Conservation (phyloP, 768 basidiomycete genomes). For the Tremella mesenterica region DNA sequence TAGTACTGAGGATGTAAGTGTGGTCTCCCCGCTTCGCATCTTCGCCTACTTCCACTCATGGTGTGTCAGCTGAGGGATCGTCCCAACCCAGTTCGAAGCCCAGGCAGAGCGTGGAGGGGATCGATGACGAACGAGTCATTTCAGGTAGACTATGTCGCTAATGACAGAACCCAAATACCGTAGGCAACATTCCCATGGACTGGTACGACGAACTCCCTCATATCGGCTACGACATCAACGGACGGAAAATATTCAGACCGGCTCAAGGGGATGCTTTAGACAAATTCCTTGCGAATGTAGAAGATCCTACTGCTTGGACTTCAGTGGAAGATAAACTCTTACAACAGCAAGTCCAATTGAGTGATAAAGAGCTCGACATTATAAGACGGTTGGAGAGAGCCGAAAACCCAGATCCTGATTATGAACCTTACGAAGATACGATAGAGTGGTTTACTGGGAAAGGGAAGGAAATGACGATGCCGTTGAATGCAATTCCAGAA, state of each 20-base stretch:
- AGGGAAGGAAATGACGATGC: conserved; percentile 91
- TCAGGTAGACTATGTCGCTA: neutral
- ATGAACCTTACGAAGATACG: conserved; percentile 87
- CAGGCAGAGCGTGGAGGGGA: too few relatives aligned
- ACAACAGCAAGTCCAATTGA: conserved; percentile 76
- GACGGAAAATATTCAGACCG: conserved; percentile 85
- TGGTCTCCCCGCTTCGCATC: too few relatives aligned
- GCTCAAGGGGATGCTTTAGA: conserved; percentile 94
- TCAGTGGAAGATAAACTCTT: conserved; percentile 82
- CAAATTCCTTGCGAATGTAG: conserved; percentile 87
- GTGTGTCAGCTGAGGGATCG: neutral
- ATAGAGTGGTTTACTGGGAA: conserved; percentile 96
- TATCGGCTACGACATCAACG: conserved; percentile 90
- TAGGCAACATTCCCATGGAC: conserved; percentile 90
- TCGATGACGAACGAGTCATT: too few relatives aligned
- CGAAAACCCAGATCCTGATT: conserved; percentile 82
- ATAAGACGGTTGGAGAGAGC: conserved; percentile 80
- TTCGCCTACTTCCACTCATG: neutral
- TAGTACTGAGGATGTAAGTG: conserved; percentile 46
- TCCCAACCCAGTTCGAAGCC: too few relatives aligned
- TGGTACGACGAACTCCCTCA: conserved; percentile 99
- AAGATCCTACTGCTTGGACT: conserved; percentile 86
- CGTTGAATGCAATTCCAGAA: conserved; percentile 78
- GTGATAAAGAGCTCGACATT: conserved; percentile 85
- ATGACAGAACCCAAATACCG: conserved; percentile 76